phyloP scores from a whole-genome alignment of 1,284 basidiomycete genomes.

The Sporisorium iseilematis-ciliati region DNA sequence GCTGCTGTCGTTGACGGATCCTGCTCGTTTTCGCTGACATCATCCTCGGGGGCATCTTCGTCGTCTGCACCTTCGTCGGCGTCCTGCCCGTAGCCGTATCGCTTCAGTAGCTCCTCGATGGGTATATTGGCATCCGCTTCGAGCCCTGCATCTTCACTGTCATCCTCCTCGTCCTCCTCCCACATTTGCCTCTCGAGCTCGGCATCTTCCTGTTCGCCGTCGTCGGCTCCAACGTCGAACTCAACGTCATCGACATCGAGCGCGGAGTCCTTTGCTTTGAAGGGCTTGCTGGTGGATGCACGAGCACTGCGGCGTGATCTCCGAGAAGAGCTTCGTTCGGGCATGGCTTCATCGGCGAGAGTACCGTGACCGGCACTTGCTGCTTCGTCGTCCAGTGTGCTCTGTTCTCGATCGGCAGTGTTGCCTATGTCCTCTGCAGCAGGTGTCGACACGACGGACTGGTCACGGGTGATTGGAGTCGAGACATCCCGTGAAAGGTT shows the following conservation, averaged over 20 bases:
- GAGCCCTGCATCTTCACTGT: constrained; percentile 73
- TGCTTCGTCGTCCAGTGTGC: constrained; percentile 2
- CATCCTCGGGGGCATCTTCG: constrained; percentile 32
- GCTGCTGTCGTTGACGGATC: not conserved
- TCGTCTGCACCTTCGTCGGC: constrained; percentile 30
- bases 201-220: constrained; percentile 55
- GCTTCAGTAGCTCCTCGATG: constrained; percentile 73
- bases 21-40: constrained; percentile 18
- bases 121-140: constrained; percentile 73
- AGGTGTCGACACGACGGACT: constrained; percentile 12
- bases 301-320: constrained; percentile 21
- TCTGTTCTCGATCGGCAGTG: not conserved
- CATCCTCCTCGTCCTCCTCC: constrained; percentile 70
- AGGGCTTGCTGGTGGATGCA: not conserved
- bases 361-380: not conserved
- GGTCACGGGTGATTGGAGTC: constrained; percentile 13
- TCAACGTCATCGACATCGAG: constrained; percentile 41
- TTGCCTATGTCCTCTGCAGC: constrained; percentile 1
- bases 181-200: constrained; percentile 68
- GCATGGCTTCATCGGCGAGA: not conserved
- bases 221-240: constrained; percentile 31
- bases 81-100: constrained; percentile 71
- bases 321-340: constrained; percentile 3
- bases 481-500: constrained; percentile 11
- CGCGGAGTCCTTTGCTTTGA: constrained; percentile 21